Evolutionary conservation across 129 eudicot genomes (phyloP).

Genomic region (Heracleum sosnowskyi): DNA sequence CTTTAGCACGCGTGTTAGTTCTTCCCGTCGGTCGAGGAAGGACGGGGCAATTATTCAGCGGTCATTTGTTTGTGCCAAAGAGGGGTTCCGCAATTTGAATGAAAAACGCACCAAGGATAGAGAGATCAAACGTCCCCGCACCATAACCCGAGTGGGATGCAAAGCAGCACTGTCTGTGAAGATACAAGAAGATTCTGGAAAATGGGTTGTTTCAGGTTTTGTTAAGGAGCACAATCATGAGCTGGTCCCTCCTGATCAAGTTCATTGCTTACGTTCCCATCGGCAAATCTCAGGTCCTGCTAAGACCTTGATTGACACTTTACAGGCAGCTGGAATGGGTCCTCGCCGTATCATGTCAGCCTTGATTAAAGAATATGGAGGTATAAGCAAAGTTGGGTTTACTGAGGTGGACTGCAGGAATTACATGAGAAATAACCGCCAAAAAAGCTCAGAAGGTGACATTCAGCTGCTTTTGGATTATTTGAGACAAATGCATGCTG

Average conservation of each 20-base stretch:
- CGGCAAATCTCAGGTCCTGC: conserved; percentile 60
- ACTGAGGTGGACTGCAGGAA: conserved; percentile 59
- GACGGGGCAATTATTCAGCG: conserved; percentile 54
- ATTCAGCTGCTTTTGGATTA: conserved; percentile 48
- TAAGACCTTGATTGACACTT: conserved; percentile 49
- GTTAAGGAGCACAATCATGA: conserved; percentile 48
- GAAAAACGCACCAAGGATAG: conserved; percentile 53
- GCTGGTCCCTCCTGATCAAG: conserved; percentile 51
- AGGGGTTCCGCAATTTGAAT: conserved; percentile 44
- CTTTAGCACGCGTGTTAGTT: conserved; percentile 55
- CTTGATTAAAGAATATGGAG: conserved; percentile 55
- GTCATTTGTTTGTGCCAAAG: conserved; percentile 58
- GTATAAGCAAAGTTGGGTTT: conserved; percentile 52
- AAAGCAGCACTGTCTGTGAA: conserved; percentile 51
- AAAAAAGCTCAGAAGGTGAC: conserved; percentile 50
- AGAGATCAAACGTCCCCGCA: conserved; percentile 54
- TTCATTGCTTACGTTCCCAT: conserved; percentile 50
- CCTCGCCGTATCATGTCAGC: conserved; percentile 61
- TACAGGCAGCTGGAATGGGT: conserved; percentile 65
- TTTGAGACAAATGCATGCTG: conserved; percentile 48
- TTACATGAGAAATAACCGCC: conserved; percentile 58
- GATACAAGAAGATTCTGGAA: conserved; percentile 46
- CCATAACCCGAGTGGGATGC: conserved; percentile 48
- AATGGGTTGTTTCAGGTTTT: conserved; percentile 42
- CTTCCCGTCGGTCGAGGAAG: conserved; percentile 53